Base-by-base conservation (phyloP, 176 grass and related monocot species). In the Lolium rigidum region DNA sequence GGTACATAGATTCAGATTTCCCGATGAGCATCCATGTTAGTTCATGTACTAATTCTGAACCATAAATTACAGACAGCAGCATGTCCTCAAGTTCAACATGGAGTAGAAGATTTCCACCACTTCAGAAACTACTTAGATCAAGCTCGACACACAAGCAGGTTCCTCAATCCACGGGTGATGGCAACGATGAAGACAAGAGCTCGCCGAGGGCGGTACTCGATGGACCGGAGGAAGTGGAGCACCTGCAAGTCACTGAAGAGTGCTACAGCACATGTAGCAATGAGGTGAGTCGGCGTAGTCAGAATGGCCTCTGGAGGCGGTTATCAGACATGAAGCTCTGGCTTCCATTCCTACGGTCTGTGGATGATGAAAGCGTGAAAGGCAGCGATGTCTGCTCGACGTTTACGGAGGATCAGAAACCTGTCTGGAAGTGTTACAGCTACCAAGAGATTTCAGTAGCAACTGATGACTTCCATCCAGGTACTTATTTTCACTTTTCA, bases 341-440 rank as follows among this genome's bases (percentile, higher is more conserved):
- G 69, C 86, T 99, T 56, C 92, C 97, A 12, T 94, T 87, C 47
- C 83, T 95, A 2, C 84, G 78, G 80, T 86, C 88, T 11, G 65
- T 86, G 1, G 80, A 89, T 0, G 89, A 91, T 8, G 94, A 87
- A 1, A 80, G 49, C 7, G 14, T 37, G 10, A 99, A 93, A 73
- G 86, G 82, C 64, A 83, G 82, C 13, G 90, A 96, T 51, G 76
- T 15, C 2, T 63, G 76, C 18, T 96, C 90, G 0, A 69, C 74
- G 5, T 90, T 51, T 49, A 84, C 80, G 1, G 87, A 93, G 50
- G 92, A 96, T 50, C 88, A 91, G 60, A 96, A 94, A 48, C 94
- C 92, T 82, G 58, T 88, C 3, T 96, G 90, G 90, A 99, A 89
- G 70, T 99, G 88, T 10, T 99, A 96, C 76, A 92, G 79, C 82